A percentile compares a stretch with the other conserved stretches of the same genome.
Evolutionary conservation across 441 rosid genomes (phyloP).

Genomic region (Pelargonium myrrhifolium): DNA sequence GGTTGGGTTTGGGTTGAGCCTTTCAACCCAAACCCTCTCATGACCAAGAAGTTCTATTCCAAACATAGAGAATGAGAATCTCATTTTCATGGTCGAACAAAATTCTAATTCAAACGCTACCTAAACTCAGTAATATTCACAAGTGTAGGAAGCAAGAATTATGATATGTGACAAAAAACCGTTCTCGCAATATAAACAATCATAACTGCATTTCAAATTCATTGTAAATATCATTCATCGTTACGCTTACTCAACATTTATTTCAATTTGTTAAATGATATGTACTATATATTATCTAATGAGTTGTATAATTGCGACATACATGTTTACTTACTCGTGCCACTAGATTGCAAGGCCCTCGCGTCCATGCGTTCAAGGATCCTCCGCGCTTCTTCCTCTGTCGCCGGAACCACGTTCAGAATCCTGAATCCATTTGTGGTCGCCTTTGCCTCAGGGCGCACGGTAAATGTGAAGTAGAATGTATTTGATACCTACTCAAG

Average conservation of each 20-base stretch:
- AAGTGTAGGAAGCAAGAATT: too few species aligned
- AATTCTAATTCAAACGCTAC: too few species aligned
- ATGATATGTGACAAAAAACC: too few species aligned
- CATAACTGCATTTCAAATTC: not conserved
- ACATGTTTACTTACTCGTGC: not conserved
- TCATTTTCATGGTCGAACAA: too few species aligned
- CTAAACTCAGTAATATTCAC: too few species aligned
- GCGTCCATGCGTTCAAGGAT: constrained; percentile 71
- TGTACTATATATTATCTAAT: not conserved
- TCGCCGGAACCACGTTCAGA: constrained; percentile 70
- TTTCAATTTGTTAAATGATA: not conserved
- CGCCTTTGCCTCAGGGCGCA: constrained; percentile 65
- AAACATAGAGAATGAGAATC: too few species aligned
- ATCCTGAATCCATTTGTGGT: constrained; percentile 43
- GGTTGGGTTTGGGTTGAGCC: too few species aligned
- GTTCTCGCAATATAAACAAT: not conserved
- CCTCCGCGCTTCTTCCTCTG: constrained; percentile 77
- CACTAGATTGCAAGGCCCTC: not conserved
- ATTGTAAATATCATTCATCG: too few species aligned
- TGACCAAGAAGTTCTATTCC: too few species aligned
- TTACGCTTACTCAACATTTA: not conserved
- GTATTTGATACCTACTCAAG: constrained; percentile 62
- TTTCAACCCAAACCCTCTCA: too few species aligned
- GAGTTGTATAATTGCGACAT: not conserved
- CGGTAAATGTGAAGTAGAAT: constrained; percentile 70